Evolutionary conservation across 2,329 filamentous ascomycete genomes (phyloP), one percentile per base, ranked within the genome.

Genomic region (Penicillium sp.): DNA sequence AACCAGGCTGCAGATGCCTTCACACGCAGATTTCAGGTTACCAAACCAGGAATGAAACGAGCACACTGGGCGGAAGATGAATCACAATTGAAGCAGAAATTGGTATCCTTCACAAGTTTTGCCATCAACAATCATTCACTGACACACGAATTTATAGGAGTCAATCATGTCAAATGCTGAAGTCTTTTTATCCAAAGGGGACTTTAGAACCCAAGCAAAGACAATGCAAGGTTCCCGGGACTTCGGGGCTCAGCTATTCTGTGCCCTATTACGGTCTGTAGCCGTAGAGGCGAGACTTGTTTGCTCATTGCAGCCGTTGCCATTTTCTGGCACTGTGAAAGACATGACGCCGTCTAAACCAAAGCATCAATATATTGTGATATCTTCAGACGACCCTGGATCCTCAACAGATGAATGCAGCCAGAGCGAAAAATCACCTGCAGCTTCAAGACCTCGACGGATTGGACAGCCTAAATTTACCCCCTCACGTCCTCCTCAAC

Each of bases 181-280:
- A 66, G 80, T 84, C 1, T 83, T 86, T 21, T 75, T 89, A 48
- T 88, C 91, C 29, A 87, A 83, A 57, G 76, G 81, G 0, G 91
- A 95, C 62, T 97, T 97, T 66, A 80, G 82, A 4, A 79, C 81
- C 38, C 87, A 89, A 31, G 91, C 92, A 0, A 82, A 79, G 58
- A 83, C 77, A 5, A 74, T 96, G 19, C 79, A 86, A 62, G 95
- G 93, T 0, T 97, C 93, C 9, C 85, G 92, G 62, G 94, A 99
- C 72, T 81, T 95, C 10, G 94, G 92, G 0, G 90, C 91, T 2
- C 92, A 97, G 71, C 74, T 99, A 0, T 96, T 95, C 68, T 97
- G 94, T 72, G 89, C 92, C 3, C 75, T 97, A 33, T 80, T 99
- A 4, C 87, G 94, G 19, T 84, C 86, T n/a, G 85, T 83, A n/a